Base-by-base conservation (phyloP, 306 rosid genomes). In the Corylus avellana region DNA sequence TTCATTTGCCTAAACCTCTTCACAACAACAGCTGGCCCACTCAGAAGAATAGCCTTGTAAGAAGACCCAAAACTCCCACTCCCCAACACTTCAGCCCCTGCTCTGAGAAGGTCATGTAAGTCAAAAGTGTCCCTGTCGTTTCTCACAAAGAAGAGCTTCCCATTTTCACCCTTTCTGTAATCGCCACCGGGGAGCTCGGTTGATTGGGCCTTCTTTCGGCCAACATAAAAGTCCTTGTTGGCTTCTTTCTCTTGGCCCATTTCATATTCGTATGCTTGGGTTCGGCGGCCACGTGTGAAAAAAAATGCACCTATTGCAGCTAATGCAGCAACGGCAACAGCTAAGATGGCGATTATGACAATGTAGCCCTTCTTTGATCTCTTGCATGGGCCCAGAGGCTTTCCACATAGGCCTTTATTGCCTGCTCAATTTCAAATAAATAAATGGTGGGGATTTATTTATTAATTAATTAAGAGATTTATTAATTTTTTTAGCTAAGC, bases 51-150 rank as follows among this genome's bases (percentile, higher is more conserved):
- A 3, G 97, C 98, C 74, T 93, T 95, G 54, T 90, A 95, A 0
- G 97, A 89, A 0, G 98, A 89, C 17, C 97, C 99, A 78, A 95
- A 90, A 18, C 93, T 87, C 3, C 98, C 98, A 81, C 93, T 87
- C 0, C 98, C 99, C 12, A 95, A 66, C 47, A 93, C 92, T 85
- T 91, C 93, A 8, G 98, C 98, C 0, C 97, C 84, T 48, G 98
- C 98, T 67, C 88, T 79, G 0, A 95, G 92, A 16, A 95, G 78
- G 12, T 91, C 97, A 20, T 89, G 91, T 73, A 95, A 42, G 63
- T 89, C 96, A 75, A 95, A 89, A 50, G 9, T 79, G 75, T 39
- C 76, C 17, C 68, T 77, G 11, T 88, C 94, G 4, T 77, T 70
- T 56, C 77, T 56, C 22, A 93, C 84, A 22, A 95, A 91, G 58